phyloP scores from a whole-genome alignment of 805 yeast species.

The Myxozyma sirexii region DNA sequence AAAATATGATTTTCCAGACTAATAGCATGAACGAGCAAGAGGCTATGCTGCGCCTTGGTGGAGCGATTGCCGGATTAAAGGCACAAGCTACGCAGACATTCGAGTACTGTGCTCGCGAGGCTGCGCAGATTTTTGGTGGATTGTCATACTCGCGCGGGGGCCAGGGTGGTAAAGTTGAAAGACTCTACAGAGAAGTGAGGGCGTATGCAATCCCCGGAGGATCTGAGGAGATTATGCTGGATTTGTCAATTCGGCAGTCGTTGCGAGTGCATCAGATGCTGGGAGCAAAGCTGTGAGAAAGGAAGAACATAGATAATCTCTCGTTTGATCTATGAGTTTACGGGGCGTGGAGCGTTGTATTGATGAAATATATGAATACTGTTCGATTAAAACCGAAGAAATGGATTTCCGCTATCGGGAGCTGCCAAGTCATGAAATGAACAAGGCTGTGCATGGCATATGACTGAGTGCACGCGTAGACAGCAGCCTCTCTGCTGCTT shows the following conservation, averaged over 20 bases:
- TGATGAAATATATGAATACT: too few species aligned
- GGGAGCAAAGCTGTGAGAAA: constrained; percentile 46
- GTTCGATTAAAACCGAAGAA: too few species aligned
- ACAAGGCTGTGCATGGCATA: too few species aligned
- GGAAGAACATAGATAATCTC: background rate
- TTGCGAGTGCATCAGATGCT: constrained; percentile 46
- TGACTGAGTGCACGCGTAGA: too few species aligned
- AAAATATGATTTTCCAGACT: constrained; percentile 44
- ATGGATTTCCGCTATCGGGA: too few species aligned
- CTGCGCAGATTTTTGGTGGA: constrained; percentile 50
- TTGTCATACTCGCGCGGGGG: constrained; percentile 49
- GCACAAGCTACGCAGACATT: constrained; percentile 47
- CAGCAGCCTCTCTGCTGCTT: too few species aligned
- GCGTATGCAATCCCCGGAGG: constrained; percentile 52
- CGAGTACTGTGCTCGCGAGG: constrained; percentile 50
- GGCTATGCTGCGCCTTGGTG: constrained; percentile 46
- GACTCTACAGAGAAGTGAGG: constrained; percentile 50
- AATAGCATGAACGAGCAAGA: constrained; percentile 41
- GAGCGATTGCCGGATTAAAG: constrained; percentile 49
- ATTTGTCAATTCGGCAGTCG: constrained; percentile 46
- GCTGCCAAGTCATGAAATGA: too few species aligned
- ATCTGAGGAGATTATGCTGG: constrained; percentile 51
- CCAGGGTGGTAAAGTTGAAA: constrained; percentile 48
- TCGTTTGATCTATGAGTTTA: too few species aligned
- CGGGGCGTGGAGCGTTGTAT: too few species aligned